Evolutionary conservation across 2,329 filamentous ascomycete genomes (phyloP), one percentile per base, ranked within the genome.

Genomic region (Colletotrichum sp.): DNA sequence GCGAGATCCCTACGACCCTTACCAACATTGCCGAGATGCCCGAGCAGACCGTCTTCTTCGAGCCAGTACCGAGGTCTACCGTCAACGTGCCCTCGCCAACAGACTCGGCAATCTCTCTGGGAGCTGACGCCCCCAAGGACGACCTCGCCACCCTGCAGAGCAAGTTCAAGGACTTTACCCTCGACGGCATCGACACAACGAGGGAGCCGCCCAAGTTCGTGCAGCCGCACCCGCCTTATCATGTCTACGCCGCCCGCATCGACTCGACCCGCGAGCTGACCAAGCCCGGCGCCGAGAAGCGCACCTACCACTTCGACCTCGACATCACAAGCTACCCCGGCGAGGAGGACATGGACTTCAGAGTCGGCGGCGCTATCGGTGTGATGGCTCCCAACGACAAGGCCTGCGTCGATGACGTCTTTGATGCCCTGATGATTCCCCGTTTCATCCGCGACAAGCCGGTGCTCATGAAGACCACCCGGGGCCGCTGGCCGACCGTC

Each of bases 301-400:
- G 96, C 76, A 99, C 97, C 0, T 98, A 96, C 84, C 97, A 99
- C 85, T 99, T 99, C 81, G 97, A 99, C 81, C 92, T 99, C 60
- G 97, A 99, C 81, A 94, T 99, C 66, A 98, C 96, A 65, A 94
- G 98, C 83, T 99, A 99, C 81, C 96, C 97, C 0, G 91, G 92
- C 24, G 95, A 98, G 86, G 94, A 94, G 70, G 90, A 91, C 66
- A 92, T 96, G 7, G 97, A 99, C 82, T 99, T 99, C 89, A 96
- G 96, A 82, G 97, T 99, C 21, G 97, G 97, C 74, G 97, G 97
- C 71, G 97, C 97, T 69, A 96, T 99, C 84, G 97, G 97, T 52
- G 92, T 99, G 74, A 95, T 95, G 82, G 96, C 96, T 1, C 96
- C 96, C 71, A 99, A 99, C 81, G 93, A 95, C 69, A 87, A 92